Conservation (phyloP, 805 yeast species). For the Candida xiaguanensis region DNA sequence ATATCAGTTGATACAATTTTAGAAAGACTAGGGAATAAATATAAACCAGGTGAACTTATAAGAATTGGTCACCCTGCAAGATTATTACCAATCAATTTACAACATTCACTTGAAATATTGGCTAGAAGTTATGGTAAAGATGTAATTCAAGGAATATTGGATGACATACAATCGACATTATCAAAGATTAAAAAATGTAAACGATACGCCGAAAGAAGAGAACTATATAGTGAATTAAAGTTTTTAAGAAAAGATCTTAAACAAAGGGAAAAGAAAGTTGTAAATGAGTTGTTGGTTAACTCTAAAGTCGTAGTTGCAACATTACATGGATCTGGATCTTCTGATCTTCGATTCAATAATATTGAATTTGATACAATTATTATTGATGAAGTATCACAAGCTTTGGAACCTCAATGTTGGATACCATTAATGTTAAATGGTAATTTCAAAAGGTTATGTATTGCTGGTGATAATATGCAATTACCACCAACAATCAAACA, state of each 20-base stretch:
- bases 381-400: constrained; percentile 93
- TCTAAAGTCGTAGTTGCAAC: constrained; percentile 78
- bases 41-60: constrained; percentile 44
- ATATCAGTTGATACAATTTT: constrained; percentile 87
- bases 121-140: constrained; percentile 53
- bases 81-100: constrained; percentile 53
- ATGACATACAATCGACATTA: constrained; percentile 65
- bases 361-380: constrained; percentile 72
- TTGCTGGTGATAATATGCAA: constrained; percentile 94
- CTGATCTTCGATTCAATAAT: constrained; percentile 45
- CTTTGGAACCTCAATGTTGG: constrained; percentile 96
- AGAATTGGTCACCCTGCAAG: constrained; percentile 95
- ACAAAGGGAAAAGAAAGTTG: constrained; percentile 59
- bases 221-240: constrained; percentile 66
- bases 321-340: constrained; percentile 81
- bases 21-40: constrained; percentile 54
- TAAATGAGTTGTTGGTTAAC: constrained; percentile 52
- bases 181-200: constrained; percentile 57
- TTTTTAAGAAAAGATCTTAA: constrained; percentile 67
- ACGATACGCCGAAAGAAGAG: constrained; percentile 59
- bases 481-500: constrained; percentile 83
- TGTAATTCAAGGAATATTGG: constrained; percentile 62
- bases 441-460: constrained; percentile 53
- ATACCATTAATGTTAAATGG: constrained; percentile 75
- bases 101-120: constrained; percentile 74